These are phyloP conservation scores for Geotrichum candidum DNA, from an alignment of 1,139 yeast genomes.

Conservation along the genomic window DNA sequence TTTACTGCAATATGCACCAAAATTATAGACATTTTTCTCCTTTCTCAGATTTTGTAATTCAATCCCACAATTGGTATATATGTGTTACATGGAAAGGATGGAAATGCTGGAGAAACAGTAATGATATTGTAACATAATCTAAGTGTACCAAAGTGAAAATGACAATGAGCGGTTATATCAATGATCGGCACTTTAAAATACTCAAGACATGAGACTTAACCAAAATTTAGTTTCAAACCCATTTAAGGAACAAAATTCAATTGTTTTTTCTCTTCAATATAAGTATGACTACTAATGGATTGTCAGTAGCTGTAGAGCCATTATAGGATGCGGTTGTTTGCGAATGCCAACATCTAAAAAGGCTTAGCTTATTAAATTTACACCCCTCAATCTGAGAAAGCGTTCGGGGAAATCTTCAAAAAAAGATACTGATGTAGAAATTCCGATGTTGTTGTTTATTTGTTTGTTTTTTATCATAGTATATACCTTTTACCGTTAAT, in stretches of 20 bases:
- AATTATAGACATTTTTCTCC: too few species aligned
- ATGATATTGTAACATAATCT: not conserved
- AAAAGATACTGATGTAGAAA: not conserved
- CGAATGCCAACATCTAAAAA: not conserved
- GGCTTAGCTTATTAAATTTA: not conserved
- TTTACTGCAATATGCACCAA: too few species aligned
- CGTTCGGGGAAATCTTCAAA: not conserved
- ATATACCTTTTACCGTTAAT: too few species aligned
- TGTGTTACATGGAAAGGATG: too few species aligned
- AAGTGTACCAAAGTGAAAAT: not conserved
- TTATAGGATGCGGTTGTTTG: not conserved
- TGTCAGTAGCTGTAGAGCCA: too few species aligned
- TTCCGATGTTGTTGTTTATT: not conserved
- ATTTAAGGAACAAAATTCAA: not conserved
- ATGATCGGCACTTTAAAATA: not conserved
- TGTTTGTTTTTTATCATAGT: too few species aligned
- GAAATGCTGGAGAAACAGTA: too few species aligned
- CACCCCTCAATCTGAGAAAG: not conserved
- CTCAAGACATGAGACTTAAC: not conserved
- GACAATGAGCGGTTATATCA: not conserved
- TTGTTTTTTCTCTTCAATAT: not conserved
- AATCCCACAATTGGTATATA: too few species aligned
- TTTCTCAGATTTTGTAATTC: too few species aligned
- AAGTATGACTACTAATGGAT: not conserved
- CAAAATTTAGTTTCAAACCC: not conserved